These are phyloP conservation scores for Pseudogymnoascus sp. DNA, from an alignment of 2,329 filamentous ascomycete genomes.

Conservation along the genomic window DNA sequence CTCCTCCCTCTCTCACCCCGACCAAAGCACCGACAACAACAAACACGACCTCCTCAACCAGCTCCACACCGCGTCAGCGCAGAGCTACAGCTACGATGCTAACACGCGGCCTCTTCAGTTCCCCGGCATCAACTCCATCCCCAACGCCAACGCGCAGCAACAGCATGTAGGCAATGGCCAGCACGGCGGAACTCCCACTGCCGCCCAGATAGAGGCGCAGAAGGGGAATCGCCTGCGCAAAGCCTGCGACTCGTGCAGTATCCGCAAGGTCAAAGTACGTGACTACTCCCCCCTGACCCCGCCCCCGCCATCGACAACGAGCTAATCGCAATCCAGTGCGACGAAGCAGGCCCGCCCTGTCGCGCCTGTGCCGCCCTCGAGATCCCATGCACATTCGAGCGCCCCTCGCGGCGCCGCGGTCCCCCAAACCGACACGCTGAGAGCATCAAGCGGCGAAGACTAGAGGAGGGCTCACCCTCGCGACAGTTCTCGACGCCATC, in stretches of 20 bases:
- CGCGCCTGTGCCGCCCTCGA: conserved; percentile 57
- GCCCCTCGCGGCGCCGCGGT: conserved; percentile 55
- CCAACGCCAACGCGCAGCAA: not conserved
- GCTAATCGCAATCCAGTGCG: conserved; percentile 41
- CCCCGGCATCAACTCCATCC: conserved; percentile 11
- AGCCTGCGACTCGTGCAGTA: conserved; percentile 46
- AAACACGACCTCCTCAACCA: not conserved
- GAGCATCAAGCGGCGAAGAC: conserved; percentile 54
- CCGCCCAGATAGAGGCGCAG: conserved; percentile 17
- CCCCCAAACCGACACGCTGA: conserved; percentile 62
- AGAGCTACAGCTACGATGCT: conserved; percentile 11
- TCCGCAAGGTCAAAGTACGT: conserved; percentile 45
- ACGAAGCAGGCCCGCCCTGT: conserved; percentile 59
- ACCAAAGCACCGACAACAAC: not conserved
- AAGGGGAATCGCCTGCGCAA: conserved; percentile 37
- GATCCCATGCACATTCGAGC: conserved; percentile 60
- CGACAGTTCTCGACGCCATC: conserved; percentile 10
- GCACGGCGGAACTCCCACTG: conserved; percentile 14
- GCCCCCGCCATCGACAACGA: conserved; percentile 4
- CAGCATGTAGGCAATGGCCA: conserved; percentile 11
- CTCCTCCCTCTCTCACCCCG: not conserved
- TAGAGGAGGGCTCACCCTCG: conserved; percentile 27
- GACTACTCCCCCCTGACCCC: not conserved
- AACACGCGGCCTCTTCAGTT: conserved; percentile 2
- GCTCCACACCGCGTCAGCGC: not conserved